phyloP scores from a whole-genome alignment of 305 asterid genomes.

The Fraxinus paxiana region DNA sequence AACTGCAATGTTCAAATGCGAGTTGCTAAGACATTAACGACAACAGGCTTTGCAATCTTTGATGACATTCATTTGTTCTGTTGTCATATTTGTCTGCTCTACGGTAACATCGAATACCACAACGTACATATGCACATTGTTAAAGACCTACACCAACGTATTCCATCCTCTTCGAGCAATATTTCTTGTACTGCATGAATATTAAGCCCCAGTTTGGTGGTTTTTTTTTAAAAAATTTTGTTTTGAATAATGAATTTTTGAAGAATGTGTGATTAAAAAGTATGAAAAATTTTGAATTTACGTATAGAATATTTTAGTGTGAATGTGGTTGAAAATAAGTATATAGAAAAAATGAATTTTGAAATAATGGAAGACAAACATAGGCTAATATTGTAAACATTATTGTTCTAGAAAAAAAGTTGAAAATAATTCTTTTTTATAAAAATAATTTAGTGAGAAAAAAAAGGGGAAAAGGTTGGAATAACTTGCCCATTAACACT shows the following conservation, averaged over 20 bases:
- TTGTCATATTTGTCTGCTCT: background rate
- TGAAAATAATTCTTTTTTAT: background rate
- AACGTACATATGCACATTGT: background rate
- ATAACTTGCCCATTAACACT: slow-evolving; percentile 4
- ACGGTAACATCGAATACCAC: background rate
- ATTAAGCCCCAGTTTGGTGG: background rate
- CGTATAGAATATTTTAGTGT: too few species aligned
- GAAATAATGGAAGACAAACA: too few species aligned
- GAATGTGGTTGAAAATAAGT: too few species aligned
- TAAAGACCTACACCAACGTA: background rate
- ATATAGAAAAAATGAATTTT: too few species aligned
- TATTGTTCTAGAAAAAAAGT: background rate
- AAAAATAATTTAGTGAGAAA: background rate
- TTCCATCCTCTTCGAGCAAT: background rate
- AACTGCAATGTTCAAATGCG: background rate
- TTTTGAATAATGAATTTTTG: too few species aligned
- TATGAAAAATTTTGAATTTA: too few species aligned
- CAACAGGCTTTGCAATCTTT: background rate
- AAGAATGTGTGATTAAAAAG: too few species aligned
- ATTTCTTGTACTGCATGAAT: background rate
- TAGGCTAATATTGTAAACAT: background rate
- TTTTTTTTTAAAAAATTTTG: too few species aligned
- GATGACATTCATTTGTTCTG: background rate
- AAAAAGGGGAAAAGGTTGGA: slow-evolving; percentile 6
- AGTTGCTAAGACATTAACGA: background rate